Evolutionary conservation across 805 yeast genomes (phyloP), one percentile per base, ranked within the genome.

Genomic region (Yarrowia sp.): DNA sequence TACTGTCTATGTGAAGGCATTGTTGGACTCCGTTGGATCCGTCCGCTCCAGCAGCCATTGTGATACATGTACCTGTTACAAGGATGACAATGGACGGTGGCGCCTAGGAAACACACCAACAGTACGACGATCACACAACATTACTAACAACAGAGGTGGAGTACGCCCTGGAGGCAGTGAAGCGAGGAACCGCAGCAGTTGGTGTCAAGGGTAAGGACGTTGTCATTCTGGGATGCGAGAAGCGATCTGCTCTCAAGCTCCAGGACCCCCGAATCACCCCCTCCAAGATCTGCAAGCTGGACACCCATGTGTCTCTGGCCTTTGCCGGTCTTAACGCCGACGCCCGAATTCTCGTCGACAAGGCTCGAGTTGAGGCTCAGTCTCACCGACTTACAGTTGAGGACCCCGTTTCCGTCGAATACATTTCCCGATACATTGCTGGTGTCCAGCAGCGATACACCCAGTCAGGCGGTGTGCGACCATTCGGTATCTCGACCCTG

Each of bases 271-370:
- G 98, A 75, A 93, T 90, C 69, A 92, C 98, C 1, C 98, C 98
- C 33, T 86, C 96, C 66, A 95, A 95, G 78, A 91, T 95, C 71
- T 90, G 96, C 73, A 87, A 88, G 73, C 83, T 95, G 62, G 99
- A 95, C 76, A 85, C 88, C 70, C 98, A 93, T 76, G 88, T 90
- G 22, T 87, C 92, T 69, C 82, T 95, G 72, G 96, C 97, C 58
- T 95, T 95, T 80, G 97, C 99, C 48, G 99, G 99, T 3, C 82
- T 95, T 75, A 93, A 92, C 76, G 99, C 99, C n/a, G 99, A 95
- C 76, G 97, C 98, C 17, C 84, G 99, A 75, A 86, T 95, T 65
- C 83, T 95, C 70, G 90, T 95, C 65, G 98, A 95, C 77, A 90
- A 88, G 78, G 98, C 99, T 12, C 85, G 98, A 73, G 88, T 93